Evolutionary conservation across 2,329 filamentous ascomycete species (phyloP).

Genomic region (Diaporthe aspalathi): DNA sequence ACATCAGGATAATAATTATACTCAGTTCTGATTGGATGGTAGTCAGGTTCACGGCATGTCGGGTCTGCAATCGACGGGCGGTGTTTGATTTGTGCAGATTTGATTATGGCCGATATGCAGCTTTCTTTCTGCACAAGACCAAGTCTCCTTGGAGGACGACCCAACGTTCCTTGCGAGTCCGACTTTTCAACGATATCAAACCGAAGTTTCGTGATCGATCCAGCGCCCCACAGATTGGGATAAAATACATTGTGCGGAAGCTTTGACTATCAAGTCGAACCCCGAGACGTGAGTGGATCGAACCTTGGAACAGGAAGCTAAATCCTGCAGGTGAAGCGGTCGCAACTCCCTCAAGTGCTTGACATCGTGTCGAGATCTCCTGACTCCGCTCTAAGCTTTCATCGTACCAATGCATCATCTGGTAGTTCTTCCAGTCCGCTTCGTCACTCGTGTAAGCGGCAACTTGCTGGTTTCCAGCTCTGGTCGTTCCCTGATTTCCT

Average conservation of each 20-base stretch:
- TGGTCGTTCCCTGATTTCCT: not conserved
- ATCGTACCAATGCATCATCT: not conserved
- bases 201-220: not conserved
- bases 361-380: not conserved
- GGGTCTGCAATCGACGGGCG: no score
- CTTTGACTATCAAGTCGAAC: not conserved
- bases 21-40: no score
- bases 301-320: no score
- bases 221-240: not conserved
- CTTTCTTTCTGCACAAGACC: not conserved
- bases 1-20: no score
- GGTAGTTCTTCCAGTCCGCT: not conserved
- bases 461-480: no score
- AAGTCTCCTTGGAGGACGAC: not conserved
- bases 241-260: not conserved
- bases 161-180: no score
- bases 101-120: not conserved
- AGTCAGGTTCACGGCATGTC: no score
- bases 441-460: not conserved
- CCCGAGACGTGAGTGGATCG: no score
- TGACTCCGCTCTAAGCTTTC: not conserved
- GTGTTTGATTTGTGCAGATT: not conserved
- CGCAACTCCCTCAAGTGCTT: no score
- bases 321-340: no score
- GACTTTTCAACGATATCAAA: not conserved